These are phyloP conservation scores for Pholiota conissans DNA, from an alignment of 768 basidiomycete species.

Conservation along the genomic window DNA sequence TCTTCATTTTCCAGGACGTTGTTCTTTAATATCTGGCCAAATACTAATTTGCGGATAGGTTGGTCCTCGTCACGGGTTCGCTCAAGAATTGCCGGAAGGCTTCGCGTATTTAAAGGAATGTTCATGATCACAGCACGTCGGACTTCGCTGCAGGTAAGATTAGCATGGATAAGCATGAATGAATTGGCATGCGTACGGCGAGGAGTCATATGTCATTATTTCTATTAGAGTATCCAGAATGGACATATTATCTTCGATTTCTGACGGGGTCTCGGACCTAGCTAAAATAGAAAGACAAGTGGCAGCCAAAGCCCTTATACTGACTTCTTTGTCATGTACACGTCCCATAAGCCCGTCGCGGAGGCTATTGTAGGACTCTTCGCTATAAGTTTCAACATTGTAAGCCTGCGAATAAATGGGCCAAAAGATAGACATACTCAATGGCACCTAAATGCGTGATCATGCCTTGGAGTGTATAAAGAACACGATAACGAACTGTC, in stretches of 20 bases:
- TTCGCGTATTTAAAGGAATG: constrained; percentile 54
- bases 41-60: constrained; percentile 72
- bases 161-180: not conserved
- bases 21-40: constrained; percentile 53
- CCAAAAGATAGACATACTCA: constrained; percentile 56
- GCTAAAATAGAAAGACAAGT: constrained; percentile 78
- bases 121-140: constrained; percentile 78
- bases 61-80: constrained; percentile 82
- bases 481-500: constrained; percentile 75
- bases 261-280: constrained; percentile 63
- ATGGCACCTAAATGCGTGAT: constrained; percentile 80
- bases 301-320: constrained; percentile 77
- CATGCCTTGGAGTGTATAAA: constrained; percentile 78
- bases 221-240: constrained; percentile 67
- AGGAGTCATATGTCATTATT: constrained; percentile 67
- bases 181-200: constrained; percentile 54
- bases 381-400: constrained; percentile 50
- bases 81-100: constrained; percentile 66
- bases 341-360: constrained; percentile 68
- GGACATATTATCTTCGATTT: constrained; percentile 52
- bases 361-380: constrained; percentile 68
- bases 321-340: constrained; percentile 74
- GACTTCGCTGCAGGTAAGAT: constrained; percentile 63
- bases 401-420: not conserved
- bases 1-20: constrained; percentile 23